Evolutionary conservation across 179 eudicot species (phyloP), one percentile per base, ranked within the genome.

Genomic region (Gypsophila paniculata): DNA sequence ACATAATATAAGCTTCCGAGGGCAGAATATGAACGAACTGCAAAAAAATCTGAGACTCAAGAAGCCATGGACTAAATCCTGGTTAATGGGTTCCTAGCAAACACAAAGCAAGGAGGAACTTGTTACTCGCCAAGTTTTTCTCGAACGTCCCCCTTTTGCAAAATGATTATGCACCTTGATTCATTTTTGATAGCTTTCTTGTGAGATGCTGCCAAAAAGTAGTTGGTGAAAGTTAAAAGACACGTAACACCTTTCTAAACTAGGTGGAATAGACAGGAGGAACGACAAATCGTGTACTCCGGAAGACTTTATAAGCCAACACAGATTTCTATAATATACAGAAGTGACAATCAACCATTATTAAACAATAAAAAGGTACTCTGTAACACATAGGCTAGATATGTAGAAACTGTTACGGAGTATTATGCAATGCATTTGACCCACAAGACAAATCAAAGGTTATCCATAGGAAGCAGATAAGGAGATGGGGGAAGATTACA

Each of bases 91-190:
- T 60, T 25, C 26, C 64, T 60, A 60, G 25, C 23, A 29, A 7
- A 26, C 19, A 60, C 25, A 57, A 9, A 42, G 26, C 21, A 25
- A 55, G 23, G 64, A 25, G 64, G 13, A 60, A 60, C 64, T 13
- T 60, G 4, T 4, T 23, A 29, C 22, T 23, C 32, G 15, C n/a
- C 36, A 10, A 60, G 36, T 26, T 38, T 29, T 60, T 60, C 52
- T 46, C 15, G 38, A 60, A 26, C 10, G 38, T 60, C 36, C 14
- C 46, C 46, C 22, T 36, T 17, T 13, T 34, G 23, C 42, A 61
- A 61, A 61, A 29, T 34, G 44, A 29, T 61, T 61, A 10, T 60
- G 36, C 21, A 61, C 10, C 66, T 36, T 62, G 66, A 18, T 17
- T 62, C 22, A 18, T 62, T 62, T 10, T 34, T 39, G 13, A 19